Percentiles rank a stretch among this genome's conserved stretches.
Evolutionary conservation across 345 rosid genomes (phyloP).

Genomic region (Salix viminalis): DNA sequence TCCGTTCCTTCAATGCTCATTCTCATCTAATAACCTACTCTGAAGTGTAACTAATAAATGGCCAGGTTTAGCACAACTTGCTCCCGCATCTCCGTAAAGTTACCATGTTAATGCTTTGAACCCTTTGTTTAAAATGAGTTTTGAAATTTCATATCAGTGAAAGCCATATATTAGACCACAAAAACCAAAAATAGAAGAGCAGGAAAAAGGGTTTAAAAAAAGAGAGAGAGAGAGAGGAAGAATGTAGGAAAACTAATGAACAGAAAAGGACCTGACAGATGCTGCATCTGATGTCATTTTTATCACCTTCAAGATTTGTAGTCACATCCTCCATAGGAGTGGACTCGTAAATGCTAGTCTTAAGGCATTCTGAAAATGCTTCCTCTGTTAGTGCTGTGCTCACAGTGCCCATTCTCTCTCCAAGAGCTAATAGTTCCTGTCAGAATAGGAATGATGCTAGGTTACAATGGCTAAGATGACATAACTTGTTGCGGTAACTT

Average conservation of each 20-base stretch:
- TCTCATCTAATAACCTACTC: neutral
- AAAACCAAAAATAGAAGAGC: too few species aligned
- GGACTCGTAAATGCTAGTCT: slow-evolving; percentile 48
- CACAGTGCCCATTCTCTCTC: slow-evolving; percentile 93
- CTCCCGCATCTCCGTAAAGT: neutral
- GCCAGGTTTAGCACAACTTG: neutral
- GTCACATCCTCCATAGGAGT: slow-evolving; percentile 28
- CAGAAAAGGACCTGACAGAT: slow-evolving; percentile 72
- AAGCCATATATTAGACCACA: neutral
- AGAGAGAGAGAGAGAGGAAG: neutral
- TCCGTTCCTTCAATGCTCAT: neutral
- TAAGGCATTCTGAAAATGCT: slow-evolving; percentile 60
- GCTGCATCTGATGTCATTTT: slow-evolving; percentile 73
- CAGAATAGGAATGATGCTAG: slow-evolving; percentile 8
- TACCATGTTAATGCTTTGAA: neutral
- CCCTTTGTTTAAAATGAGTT: neutral
- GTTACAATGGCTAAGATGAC: neutral
- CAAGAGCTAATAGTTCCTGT: slow-evolving; percentile 90
- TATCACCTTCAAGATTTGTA: slow-evolving; percentile 22
- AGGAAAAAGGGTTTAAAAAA: neutral
- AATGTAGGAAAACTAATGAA: neutral
- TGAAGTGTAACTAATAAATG: neutral
- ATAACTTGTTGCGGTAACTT: neutral
- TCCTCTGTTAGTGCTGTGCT: slow-evolving; percentile 93
- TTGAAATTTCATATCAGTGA: neutral